Conservation (phyloP, 176 grass and related monocot genomes). For the Oryza meyeriana region DNA sequence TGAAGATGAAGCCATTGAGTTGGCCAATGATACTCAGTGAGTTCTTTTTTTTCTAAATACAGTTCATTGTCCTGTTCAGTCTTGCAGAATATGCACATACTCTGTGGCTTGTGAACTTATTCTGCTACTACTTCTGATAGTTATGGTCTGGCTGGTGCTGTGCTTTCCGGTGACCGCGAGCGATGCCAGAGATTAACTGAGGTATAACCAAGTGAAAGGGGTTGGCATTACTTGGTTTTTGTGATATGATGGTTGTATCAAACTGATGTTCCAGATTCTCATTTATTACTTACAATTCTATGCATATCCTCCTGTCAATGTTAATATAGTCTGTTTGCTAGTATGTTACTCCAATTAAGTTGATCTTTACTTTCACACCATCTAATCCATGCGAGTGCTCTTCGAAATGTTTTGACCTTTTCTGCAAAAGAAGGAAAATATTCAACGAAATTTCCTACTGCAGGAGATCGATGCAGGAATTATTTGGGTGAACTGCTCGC, state of each 20-base stretch:
- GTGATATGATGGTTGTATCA: neutral
- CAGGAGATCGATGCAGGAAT: constrained; percentile 71
- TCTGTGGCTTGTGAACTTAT: neutral
- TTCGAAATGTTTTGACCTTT: neutral
- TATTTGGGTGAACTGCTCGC: constrained; percentile 98
- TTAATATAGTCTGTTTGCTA: constrained; percentile 6
- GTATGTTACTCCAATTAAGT: neutral
- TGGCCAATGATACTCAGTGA: constrained; percentile 93
- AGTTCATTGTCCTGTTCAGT: neutral
- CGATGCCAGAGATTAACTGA: constrained; percentile 82
- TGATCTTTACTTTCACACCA: neutral
- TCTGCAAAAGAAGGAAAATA: neutral
- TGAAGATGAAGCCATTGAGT: constrained; percentile 95
- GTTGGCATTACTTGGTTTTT: neutral
- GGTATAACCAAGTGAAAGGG: constrained; percentile 51
- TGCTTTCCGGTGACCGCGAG: constrained; percentile 70
- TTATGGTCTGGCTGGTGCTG: constrained; percentile 86
- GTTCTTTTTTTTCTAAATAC: neutral
- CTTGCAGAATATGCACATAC: neutral
- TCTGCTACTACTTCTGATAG: constrained; percentile 26
- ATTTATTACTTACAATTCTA: neutral
- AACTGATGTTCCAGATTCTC: neutral
- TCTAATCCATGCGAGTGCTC: neutral
- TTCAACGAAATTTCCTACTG: neutral
- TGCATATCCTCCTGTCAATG: neutral